phyloP scores from a whole-genome alignment of 2,329 filamentous ascomycete species.

The Sphaceloma murrayae region DNA sequence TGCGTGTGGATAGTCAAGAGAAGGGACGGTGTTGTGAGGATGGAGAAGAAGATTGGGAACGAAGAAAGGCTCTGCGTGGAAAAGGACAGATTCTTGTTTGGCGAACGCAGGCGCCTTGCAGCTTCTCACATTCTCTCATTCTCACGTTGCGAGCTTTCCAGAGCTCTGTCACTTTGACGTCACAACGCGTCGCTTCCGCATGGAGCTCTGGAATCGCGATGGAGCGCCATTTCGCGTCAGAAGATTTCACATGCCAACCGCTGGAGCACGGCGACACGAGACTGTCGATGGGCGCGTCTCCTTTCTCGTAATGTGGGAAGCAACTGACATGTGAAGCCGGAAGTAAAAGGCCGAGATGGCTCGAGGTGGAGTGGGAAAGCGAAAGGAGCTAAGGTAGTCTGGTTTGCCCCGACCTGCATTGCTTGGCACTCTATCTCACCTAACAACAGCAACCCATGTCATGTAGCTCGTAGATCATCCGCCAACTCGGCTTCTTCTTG shows the following conservation, averaged over 20 bases:
- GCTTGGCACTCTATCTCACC: conserved; percentile 3
- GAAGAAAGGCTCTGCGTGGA: too few relatives aligned
- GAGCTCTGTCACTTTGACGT: conserved; percentile 12
- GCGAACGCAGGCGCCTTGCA: neutral
- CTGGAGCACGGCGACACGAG: neutral
- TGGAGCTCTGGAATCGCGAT: conserved; percentile 1
- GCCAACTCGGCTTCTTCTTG: too few relatives aligned
- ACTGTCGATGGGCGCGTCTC: neutral
- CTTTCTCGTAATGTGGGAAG: neutral
- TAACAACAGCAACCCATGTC: neutral
- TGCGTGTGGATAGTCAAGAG: too few relatives aligned
- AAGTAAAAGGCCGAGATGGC: neutral
- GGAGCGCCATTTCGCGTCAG: neutral
- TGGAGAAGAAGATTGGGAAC: too few relatives aligned
- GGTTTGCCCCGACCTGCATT: neutral
- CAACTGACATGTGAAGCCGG: neutral
- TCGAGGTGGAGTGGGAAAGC: neutral
- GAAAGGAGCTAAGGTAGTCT: conserved; percentile 1
- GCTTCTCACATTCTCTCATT: conserved; percentile 12
- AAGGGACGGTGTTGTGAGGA: conserved; percentile 8
- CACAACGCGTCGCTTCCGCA: neutral
- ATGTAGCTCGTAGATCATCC: conserved; percentile 6
- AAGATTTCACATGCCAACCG: conserved; percentile 8
- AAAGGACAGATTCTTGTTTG: conserved; percentile 14
- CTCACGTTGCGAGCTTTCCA: conserved; percentile 1